Base-by-base conservation (phyloP, 73 alveolate species). In the Paramecium biaurelia region DNA sequence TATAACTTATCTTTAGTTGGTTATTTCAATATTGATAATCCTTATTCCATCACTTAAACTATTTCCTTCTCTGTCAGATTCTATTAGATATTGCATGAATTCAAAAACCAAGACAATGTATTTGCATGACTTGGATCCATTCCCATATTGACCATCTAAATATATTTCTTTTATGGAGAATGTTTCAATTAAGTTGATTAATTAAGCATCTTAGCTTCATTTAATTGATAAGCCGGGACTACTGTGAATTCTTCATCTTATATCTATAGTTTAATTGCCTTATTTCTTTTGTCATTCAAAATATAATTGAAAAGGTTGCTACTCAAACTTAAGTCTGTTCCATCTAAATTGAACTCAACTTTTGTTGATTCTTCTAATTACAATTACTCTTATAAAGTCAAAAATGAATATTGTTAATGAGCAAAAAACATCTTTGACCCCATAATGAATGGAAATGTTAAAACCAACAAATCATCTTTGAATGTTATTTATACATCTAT, bases 71-170 rank as follows among this genome's bases (percentile, higher is more conserved):
- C 41, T 8, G 90, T 79, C 5, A 45, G 28, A 79, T 38, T 42
- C 8, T 79, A 28, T 42, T 21, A 23, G 0, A 23, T 79, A 9
- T 79, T 41, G 47, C 90, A 58, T 42, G 32, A 38, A 34, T 63
- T 63, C 5, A 72, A 72, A 20, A 79, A 79, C 90, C 90, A 79
- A 0, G 90, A 41, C n/a, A 79, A 34, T 30, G 74, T 79, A 47
- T 79, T 79, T 23, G 76, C 43, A 79, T 79, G 74, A 43, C 74
- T 37, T 21, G 90, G 90, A 79, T 79, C 76, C 15, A 79, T 20
- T 43, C 74, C 74, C 45, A 14, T 12, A 14, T 79, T 23, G 3
- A 79, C 76, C 74, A 79, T 79, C 18, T 79, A 4, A 8, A 38
- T 43, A 79, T 79, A 79, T 41, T 7, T 21, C 7, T 41, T 9